Conservation (phyloP, 208 protist species). For the Acanthamoeba healyi region DNA sequence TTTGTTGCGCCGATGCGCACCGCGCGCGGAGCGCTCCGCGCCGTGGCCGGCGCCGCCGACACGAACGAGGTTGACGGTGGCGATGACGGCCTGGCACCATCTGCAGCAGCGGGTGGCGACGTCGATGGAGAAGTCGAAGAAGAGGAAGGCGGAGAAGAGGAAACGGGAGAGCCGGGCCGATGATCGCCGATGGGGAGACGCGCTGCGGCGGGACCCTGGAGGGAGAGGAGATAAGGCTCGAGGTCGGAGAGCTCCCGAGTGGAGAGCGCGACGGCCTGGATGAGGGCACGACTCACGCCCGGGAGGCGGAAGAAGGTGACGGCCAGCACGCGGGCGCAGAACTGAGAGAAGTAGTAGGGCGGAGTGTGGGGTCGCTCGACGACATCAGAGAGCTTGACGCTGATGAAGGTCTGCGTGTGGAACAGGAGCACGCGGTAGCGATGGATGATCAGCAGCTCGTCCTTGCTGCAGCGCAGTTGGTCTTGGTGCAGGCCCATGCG, state of each 20-base stretch:
- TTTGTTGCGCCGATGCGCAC: neutral
- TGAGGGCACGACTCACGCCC: constrained; percentile 58
- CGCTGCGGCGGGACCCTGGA: neutral
- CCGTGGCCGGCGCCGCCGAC: neutral
- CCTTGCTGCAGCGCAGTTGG: constrained; percentile 36
- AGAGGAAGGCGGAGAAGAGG: neutral
- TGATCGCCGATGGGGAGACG: constrained; percentile 35
- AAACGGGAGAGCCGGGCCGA: neutral
- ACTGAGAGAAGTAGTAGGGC: constrained; percentile 54
- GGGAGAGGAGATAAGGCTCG: neutral
- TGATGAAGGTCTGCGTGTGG: constrained; percentile 72
- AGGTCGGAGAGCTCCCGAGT: neutral
- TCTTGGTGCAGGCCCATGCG: constrained; percentile 50
- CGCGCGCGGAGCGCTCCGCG: neutral
- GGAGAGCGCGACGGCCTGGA: constrained; percentile 63
- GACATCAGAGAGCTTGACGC: constrained; percentile 37
- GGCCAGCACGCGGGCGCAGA: constrained; percentile 72
- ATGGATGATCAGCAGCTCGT: constrained; percentile 53
- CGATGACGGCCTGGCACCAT: neutral
- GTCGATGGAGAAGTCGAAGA: neutral
- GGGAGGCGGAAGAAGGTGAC: constrained; percentile 75
- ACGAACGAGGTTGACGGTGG: neutral
- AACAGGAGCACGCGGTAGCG: constrained; percentile 75
- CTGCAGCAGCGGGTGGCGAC: neutral
- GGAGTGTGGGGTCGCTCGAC: neutral